Conservation (phyloP, 768 basidiomycete species). For the Mycena rebaudengoi region DNA sequence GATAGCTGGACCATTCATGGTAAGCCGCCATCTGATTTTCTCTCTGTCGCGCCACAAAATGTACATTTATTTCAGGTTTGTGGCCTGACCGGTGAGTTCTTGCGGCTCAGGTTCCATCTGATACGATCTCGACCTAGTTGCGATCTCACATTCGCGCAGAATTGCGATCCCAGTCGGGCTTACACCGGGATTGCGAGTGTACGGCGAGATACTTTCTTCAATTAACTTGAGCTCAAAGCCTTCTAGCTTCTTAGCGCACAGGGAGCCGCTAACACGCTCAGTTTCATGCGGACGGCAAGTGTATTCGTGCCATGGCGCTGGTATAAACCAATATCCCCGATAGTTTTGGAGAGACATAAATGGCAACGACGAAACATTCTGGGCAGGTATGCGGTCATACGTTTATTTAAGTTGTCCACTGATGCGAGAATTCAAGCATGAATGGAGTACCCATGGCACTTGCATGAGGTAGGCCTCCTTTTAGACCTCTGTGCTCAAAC, state of each 20-base stretch:
- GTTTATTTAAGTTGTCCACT: slow-evolving; percentile 41
- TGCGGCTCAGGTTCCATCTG: slow-evolving; percentile 43
- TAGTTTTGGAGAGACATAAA: slow-evolving; percentile 55
- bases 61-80: slow-evolving; percentile 40
- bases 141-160: slow-evolving; percentile 48
- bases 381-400: slow-evolving; percentile 52
- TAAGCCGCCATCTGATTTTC: not conserved
- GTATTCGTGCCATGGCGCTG: too few relatives aligned
- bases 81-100: slow-evolving; percentile 59
- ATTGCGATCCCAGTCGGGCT: slow-evolving; percentile 55
- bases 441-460: slow-evolving; percentile 59
- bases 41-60: too few relatives aligned
- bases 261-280: slow-evolving; percentile 50
- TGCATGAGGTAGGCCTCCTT: not conserved
- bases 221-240: not conserved
- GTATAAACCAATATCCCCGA: not conserved
- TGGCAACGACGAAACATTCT: slow-evolving; percentile 53
- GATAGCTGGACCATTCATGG: slow-evolving; percentile 61
- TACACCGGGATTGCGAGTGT: slow-evolving; percentile 53
- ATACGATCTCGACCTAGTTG: slow-evolving; percentile 54
- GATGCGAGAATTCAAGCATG: slow-evolving; percentile 45
- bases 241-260: slow-evolving; percentile 50
- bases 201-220: not conserved
- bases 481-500: not conserved
- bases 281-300: slow-evolving; percentile 46